Percentiles rank a stretch among this genome's conserved stretches.
Conservation (phyloP, 176 grass and related monocot genomes). For the Panicum miliaceum region DNA sequence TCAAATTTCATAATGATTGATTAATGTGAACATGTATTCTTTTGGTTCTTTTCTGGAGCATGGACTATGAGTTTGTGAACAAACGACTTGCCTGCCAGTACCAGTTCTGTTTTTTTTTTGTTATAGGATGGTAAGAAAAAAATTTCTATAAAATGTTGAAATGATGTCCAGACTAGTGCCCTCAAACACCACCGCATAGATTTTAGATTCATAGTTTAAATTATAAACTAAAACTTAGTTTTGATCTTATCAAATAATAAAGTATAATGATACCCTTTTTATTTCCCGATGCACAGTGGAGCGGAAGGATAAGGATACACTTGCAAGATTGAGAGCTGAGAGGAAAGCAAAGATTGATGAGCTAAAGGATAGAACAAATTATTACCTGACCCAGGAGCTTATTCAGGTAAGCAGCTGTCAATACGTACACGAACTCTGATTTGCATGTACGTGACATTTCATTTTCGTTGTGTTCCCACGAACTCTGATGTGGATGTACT, state of each 20-base stretch:
- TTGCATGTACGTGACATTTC: constrained; percentile 5
- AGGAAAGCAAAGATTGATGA: constrained; percentile 96
- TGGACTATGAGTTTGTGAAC: background rate
- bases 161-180: background rate
- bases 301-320: constrained; percentile 79
- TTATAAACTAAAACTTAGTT: background rate
- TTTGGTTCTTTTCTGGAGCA: background rate
- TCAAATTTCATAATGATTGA: background rate
- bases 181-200: background rate
- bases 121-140: background rate
- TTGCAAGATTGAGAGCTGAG: constrained; percentile 85
- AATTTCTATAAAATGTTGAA: background rate
- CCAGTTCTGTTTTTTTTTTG: background rate
- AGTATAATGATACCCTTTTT: constrained; percentile 4
- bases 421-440: constrained; percentile 14
- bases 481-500: constrained; percentile 10
- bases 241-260: constrained; percentile 1
- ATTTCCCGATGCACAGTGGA: constrained; percentile 59
- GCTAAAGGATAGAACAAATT: constrained; percentile 95
- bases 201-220: background rate
- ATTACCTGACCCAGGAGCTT: constrained; percentile 93
- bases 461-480: constrained; percentile 9
- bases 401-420: constrained; percentile 63
- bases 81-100: background rate
- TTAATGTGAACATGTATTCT: background rate